Evolutionary conservation across 1,284 basidiomycete species (phyloP), one percentile per base, ranked within the genome.

Genomic region (Ganoderma multipileum): DNA sequence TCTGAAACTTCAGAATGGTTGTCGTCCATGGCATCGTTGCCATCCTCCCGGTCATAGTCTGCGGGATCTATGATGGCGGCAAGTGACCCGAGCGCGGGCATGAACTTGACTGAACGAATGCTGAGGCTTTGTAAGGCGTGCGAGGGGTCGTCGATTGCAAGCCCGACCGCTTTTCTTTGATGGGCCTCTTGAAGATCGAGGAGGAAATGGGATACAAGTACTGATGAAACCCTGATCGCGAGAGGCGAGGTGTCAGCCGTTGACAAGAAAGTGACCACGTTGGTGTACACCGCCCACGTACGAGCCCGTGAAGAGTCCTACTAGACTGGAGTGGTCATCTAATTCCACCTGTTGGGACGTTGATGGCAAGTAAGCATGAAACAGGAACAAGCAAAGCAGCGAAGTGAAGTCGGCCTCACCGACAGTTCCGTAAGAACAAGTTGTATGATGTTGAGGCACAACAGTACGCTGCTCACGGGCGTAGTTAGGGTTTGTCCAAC

Each of bases 161-260:
- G 87, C 67, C 85, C 86, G 16, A 79, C 81, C 66, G 86, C 86
- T 11, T 57, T 16, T 50, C 68, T 44, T 2, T 47, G 23, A 30
- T 62, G 36, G 23, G 36, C 61, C 52, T 44, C 60, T 61, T 54
- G 28, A 20, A 41, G 28, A n/a, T 26, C 50, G 50, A 52, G 36
- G 33, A 18, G 16, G 28, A 55, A 55, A 20, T 33, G 54, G 16
- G 54, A 55, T 55, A 55, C 30, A 26, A 55, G 54, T 5, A 55
- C 30, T 18, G 54, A 55, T 30, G 54, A 30, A 18, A 55, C 5
- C 16, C 54, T 33, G 28, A 4, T 33, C 18, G 54, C 30, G 54
- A 12, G 30, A 18, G 11, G 28, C 14, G 26, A 16, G 3, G 26
- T 18, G 7, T 39, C 38, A 39, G 12, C 38, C 38, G 38, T 11